Evolutionary conservation across 305 asterid genomes (phyloP).

Genomic region (Fraxinus floribunda): DNA sequence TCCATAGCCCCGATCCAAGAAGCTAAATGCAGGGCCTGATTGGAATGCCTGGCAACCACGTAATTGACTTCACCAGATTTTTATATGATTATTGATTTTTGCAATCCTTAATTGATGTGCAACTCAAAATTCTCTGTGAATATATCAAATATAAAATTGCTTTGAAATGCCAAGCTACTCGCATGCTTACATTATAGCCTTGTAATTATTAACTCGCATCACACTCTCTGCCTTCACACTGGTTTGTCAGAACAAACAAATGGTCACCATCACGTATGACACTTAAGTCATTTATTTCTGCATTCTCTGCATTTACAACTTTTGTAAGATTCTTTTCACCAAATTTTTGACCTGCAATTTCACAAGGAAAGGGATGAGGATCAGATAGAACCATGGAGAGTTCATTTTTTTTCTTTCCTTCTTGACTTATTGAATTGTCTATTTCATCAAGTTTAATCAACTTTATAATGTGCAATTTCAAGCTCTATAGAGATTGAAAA

Average conservation of each 20-base stretch:
- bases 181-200: slow-evolving; percentile 10
- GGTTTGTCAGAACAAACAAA: slow-evolving; percentile 54
- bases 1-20: neutral
- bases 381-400: slow-evolving; percentile 26
- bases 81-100: neutral
- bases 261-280: slow-evolving; percentile 84
- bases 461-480: neutral
- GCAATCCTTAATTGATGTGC: neutral
- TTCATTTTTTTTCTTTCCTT: neutral
- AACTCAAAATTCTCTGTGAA: neutral
- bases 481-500: neutral
- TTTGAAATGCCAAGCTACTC: slow-evolving; percentile 27
- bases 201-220: slow-evolving; percentile 35
- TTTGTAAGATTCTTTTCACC: slow-evolving; percentile 53
- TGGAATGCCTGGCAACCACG: neutral
- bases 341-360: slow-evolving; percentile 72
- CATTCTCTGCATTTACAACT: slow-evolving; percentile 64
- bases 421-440: neutral
- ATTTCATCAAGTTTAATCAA: neutral
- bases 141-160: slow-evolving; percentile 16
- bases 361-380: slow-evolving; percentile 17
- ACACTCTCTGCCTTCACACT: slow-evolving; percentile 26
- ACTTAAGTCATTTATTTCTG: slow-evolving; percentile 72
- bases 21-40: neutral
- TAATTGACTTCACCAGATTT: neutral